Conservation (phyloP, 1,284 basidiomycete genomes). For the Xanthoconium separans region DNA sequence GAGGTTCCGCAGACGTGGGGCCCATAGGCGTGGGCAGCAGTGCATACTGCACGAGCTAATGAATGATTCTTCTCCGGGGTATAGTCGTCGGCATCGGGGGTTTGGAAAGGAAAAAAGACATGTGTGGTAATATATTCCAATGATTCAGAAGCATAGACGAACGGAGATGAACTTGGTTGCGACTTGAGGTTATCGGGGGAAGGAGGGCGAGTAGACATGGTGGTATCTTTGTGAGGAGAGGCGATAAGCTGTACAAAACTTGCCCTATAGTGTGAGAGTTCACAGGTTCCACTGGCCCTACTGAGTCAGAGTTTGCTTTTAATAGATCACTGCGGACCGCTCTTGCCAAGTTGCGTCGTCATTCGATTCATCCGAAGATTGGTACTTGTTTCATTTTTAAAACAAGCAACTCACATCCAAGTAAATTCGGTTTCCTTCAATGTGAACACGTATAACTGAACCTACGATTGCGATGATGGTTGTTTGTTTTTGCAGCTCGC, state of each 20-base stretch:
- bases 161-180: not conserved
- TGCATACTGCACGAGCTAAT: not conserved
- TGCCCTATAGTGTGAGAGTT: not conserved
- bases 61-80: not conserved
- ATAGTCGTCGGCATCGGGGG: not conserved
- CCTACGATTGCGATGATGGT: too few relatives aligned
- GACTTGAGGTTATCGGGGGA: too few relatives aligned
- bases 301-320: not conserved
- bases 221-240: not conserved
- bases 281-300: not conserved
- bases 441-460: too few relatives aligned
- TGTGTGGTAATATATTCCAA: not conserved
- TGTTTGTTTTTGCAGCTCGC: too few relatives aligned
- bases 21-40: not conserved
- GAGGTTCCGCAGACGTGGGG: not conserved
- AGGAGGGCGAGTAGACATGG: not conserved
- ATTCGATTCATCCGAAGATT: not conserved
- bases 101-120: constrained; percentile 7
- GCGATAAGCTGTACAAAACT: not conserved
- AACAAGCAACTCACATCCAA: too few relatives aligned
- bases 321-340: not conserved
- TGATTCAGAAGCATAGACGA: not conserved
- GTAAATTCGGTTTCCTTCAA: too few relatives aligned
- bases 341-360: too few relatives aligned
- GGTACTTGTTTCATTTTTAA: too few relatives aligned